A percentile compares a stretch with the other conserved stretches of the same genome.
Evolutionary conservation across 495 filamentous ascomycete genomes (phyloP).

Genomic region (Penicillium manginii): DNA sequence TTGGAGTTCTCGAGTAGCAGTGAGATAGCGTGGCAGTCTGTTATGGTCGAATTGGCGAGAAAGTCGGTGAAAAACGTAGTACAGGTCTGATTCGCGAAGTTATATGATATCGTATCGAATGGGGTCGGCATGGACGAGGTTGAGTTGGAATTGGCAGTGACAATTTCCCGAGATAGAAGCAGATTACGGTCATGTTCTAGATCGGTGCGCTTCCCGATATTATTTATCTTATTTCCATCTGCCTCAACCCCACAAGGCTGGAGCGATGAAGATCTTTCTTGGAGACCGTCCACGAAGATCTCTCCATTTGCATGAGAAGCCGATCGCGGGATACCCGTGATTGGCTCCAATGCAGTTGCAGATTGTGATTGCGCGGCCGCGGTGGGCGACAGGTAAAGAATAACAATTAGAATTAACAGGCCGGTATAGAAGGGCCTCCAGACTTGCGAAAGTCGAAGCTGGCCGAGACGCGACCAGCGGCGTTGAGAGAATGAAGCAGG

Average conservation of each 20-base stretch:
- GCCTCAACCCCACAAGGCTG: not conserved
- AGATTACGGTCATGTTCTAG: not conserved
- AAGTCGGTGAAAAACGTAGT: conserved; percentile 70
- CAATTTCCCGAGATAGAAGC: conserved; percentile 15
- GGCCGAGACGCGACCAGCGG: conserved; percentile 12
- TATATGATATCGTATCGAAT: conserved; percentile 72
- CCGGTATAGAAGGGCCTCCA: conserved; percentile 12
- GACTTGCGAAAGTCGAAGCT: conserved; percentile 8
- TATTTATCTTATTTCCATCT: not conserved
- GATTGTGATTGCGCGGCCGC: conserved; percentile 18
- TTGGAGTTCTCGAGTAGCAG: conserved; percentile 72
- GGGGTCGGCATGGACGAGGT: conserved; percentile 60
- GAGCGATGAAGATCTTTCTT: conserved; percentile 11
- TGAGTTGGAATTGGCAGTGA: conserved; percentile 31
- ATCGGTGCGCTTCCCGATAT: not conserved
- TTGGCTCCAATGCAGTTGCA: conserved; percentile 7
- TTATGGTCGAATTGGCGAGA: conserved; percentile 64
- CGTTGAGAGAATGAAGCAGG: conserved; percentile 15
- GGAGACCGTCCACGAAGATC: conserved; percentile 24
- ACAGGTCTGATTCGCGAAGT: conserved; percentile 68
- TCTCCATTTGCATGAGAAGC: conserved; percentile 22
- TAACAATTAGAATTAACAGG: conserved; percentile 31
- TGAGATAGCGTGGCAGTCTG: conserved; percentile 73
- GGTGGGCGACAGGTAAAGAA: conserved; percentile 22
- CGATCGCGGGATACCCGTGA: conserved; percentile 16